A percentile compares a stretch with the other conserved stretches of the same genome.
Conservation (phyloP, 192 early-diverging fungal species). For the Entomortierella beljakovae region DNA sequence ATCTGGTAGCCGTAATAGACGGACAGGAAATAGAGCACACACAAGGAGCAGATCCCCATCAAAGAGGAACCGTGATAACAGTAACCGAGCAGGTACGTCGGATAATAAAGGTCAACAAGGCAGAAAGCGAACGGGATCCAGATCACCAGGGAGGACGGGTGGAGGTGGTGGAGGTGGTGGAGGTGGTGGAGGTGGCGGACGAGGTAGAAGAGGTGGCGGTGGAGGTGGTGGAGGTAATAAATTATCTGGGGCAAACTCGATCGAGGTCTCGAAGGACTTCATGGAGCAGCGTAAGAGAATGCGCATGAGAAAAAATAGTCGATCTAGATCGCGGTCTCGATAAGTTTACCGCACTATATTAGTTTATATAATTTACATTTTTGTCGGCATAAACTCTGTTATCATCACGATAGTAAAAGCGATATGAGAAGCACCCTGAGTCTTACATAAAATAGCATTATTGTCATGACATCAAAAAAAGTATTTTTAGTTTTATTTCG, state of each 20-base stretch:
- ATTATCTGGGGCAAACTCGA: constrained; percentile 29
- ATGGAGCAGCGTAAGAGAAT: constrained; percentile 38
- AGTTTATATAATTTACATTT: no score
- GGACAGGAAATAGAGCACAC: constrained; percentile 3
- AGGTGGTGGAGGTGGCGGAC: constrained; percentile 2
- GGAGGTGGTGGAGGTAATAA: constrained; percentile 15
- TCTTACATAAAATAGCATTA: no score
- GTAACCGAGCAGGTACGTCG: background rate
- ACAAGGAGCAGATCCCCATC: constrained; percentile 10
- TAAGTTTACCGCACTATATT: no score
- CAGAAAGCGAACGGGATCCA: constrained; percentile 19
- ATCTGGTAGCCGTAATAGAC: constrained; percentile 13
- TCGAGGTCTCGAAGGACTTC: constrained; percentile 37
- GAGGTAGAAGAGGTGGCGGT: constrained; percentile 9
- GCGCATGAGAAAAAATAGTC: constrained; percentile 20
- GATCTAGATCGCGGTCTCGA: constrained; percentile 15
- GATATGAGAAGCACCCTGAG: no score
- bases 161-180: constrained; percentile 17
- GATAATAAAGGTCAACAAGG: constrained; percentile 10
- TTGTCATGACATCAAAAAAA: background rate
- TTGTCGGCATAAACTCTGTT: no score
- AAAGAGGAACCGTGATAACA: constrained; percentile 13
- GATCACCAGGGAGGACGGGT: constrained; percentile 18
- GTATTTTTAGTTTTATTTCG: background rate
- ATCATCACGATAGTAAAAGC: no score